These are phyloP conservation scores for Lactarius vividus DNA, from an alignment of 768 basidiomycete species.

Conservation along the genomic window DNA sequence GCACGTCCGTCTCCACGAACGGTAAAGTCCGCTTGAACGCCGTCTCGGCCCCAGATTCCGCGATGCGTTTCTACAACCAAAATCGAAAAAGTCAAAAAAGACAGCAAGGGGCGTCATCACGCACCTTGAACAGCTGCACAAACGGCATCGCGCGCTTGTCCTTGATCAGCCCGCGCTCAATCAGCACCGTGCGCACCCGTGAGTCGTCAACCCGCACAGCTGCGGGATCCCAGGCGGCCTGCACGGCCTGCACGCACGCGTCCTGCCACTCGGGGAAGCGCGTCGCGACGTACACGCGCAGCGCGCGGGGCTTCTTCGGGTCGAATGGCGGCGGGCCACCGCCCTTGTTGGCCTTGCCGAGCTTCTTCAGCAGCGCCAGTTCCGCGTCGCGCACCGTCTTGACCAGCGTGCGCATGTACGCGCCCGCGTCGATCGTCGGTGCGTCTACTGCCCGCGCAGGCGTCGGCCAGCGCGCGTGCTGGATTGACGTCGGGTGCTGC, in stretches of 20 bases:
- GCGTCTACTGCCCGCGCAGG: slow-evolving; percentile 58
- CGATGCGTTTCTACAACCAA: slow-evolving; percentile 69
- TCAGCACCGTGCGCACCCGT: slow-evolving; percentile 66
- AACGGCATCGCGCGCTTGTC: slow-evolving; percentile 97
- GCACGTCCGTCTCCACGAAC: slow-evolving; percentile 77
- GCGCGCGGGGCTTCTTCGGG: slow-evolving; percentile 79
- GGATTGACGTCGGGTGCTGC: slow-evolving; percentile 71
- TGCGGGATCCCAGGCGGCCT: slow-evolving; percentile 58
- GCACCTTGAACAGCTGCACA: slow-evolving; percentile 88
- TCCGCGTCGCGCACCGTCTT: slow-evolving; percentile 92
- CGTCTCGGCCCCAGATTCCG: slow-evolving; percentile 65
- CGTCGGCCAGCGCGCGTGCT: slow-evolving; percentile 81
- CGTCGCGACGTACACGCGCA: slow-evolving; percentile 88
- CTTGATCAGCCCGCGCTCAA: slow-evolving; percentile 78
- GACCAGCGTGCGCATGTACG: slow-evolving; percentile 88
- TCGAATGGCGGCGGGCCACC: slow-evolving; percentile 60
- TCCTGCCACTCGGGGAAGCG: slow-evolving; percentile 95
- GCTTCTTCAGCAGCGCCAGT: slow-evolving; percentile 68
- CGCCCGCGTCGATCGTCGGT: slow-evolving; percentile 64
- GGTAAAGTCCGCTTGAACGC: slow-evolving; percentile 82
- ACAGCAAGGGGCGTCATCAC: slow-evolving; percentile 20
- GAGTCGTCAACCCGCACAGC: slow-evolving; percentile 76
- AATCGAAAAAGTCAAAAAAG: slow-evolving; percentile 5
- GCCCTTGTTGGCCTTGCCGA: slow-evolving; percentile 73
- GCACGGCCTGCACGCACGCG: slow-evolving; percentile 68